phyloP scores from a whole-genome alignment of 257 asterid species.

The Mitragyna speciosa region DNA sequence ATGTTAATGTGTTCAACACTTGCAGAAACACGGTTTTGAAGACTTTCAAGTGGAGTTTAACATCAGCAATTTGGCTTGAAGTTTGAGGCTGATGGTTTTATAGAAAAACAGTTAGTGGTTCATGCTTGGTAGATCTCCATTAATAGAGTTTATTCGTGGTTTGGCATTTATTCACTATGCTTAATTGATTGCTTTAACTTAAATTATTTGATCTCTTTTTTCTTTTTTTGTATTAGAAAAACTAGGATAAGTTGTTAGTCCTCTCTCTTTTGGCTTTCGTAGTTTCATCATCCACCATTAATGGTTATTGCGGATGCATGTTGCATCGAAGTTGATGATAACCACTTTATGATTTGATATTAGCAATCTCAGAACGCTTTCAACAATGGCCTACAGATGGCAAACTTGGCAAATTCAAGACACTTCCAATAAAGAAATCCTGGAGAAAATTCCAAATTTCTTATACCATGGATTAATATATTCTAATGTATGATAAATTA shows the following conservation, averaged over 20 bases:
- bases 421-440: too few relatives aligned
- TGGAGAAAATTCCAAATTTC: too few relatives aligned
- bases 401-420: too few relatives aligned
- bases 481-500: too few relatives aligned
- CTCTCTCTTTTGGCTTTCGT: neutral
- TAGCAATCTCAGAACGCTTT: neutral
- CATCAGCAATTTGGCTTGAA: slow-evolving; percentile 11
- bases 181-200: neutral
- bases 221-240: too few relatives aligned
- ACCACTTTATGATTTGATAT: neutral
- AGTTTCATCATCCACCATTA: neutral
- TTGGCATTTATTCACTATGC: neutral
- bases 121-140: slow-evolving; percentile 16
- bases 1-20: slow-evolving; percentile 7
- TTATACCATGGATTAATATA: too few relatives aligned
- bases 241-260: neutral
- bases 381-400: neutral
- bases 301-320: neutral
- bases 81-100: neutral
- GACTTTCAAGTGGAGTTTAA: slow-evolving; percentile 11
- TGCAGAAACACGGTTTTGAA: neutral
- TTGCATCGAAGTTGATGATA: neutral
- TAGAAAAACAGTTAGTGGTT: slow-evolving; percentile 11
- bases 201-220: neutral
- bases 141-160: neutral